Conservation (phyloP, 129 eudicot species). For the Chrysanthemum lavandulifolium region DNA sequence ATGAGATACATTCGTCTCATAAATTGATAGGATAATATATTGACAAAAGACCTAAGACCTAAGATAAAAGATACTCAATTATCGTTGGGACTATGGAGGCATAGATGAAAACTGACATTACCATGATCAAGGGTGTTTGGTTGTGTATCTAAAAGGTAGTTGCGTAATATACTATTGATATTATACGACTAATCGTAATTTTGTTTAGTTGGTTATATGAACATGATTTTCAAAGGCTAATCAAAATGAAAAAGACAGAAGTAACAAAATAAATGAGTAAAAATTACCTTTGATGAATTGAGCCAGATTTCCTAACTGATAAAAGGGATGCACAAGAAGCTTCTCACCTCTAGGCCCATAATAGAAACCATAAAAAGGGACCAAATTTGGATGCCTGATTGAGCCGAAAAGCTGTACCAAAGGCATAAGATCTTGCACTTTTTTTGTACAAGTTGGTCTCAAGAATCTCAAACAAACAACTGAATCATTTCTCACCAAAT, state of each 20-base stretch:
- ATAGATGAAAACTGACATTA: too few relatives aligned
- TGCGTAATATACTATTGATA: too few relatives aligned
- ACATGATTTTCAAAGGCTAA: not conserved
- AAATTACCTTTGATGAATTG: slow-evolving; percentile 72
- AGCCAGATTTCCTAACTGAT: slow-evolving; percentile 58
- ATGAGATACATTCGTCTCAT: not conserved
- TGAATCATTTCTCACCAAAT: slow-evolving; percentile 43
- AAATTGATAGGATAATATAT: too few relatives aligned
- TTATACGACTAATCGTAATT: too few relatives aligned
- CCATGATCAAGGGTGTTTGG: too few relatives aligned
- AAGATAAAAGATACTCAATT: too few relatives aligned
- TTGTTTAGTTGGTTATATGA: too few relatives aligned
- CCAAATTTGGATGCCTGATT: slow-evolving; percentile 78
- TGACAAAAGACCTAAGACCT: too few relatives aligned
- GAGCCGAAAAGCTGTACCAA: slow-evolving; percentile 60
- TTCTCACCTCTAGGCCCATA: slow-evolving; percentile 92
- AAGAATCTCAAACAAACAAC: slow-evolving; percentile 74
- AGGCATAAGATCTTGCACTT: slow-evolving; percentile 49
- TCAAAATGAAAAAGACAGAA: not conserved
- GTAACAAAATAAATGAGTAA: not conserved
- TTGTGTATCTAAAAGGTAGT: too few relatives aligned
- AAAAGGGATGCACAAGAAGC: slow-evolving; percentile 87
- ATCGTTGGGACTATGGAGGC: too few relatives aligned
- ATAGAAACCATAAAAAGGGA: slow-evolving; percentile 79
- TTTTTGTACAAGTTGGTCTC: slow-evolving; percentile 83